Evolutionary conservation across 2,329 filamentous ascomycete genomes (phyloP).

Genomic region (Phyllosticta citriasiana): DNA sequence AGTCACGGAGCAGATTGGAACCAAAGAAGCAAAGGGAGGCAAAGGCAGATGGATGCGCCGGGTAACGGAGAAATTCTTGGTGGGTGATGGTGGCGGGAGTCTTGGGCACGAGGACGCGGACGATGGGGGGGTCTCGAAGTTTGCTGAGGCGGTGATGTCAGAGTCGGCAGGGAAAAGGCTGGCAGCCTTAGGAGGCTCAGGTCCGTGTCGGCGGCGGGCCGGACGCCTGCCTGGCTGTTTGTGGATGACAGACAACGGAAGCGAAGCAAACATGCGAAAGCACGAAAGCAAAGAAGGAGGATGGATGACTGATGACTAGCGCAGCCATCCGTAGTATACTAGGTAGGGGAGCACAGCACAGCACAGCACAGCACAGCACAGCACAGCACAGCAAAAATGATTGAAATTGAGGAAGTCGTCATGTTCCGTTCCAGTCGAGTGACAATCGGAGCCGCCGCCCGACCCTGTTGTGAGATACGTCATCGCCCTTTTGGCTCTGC

Average conservation of each 20-base stretch:
- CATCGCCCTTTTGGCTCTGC: background rate
- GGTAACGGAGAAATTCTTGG: background rate
- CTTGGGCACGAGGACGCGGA: background rate
- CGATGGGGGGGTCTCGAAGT: background rate
- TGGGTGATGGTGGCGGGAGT: background rate
- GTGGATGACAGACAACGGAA: background rate
- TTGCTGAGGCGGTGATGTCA: background rate
- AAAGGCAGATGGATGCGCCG: background rate
- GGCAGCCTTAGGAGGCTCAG: background rate
- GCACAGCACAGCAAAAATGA: too few relatives aligned
- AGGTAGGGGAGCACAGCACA: too few relatives aligned
- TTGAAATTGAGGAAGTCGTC: too few relatives aligned
- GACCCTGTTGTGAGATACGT: slow-evolving; percentile 4
- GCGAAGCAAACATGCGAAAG: background rate
- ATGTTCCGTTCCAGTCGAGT: too few relatives aligned
- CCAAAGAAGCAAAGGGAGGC: background rate
- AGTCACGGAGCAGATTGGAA: background rate
- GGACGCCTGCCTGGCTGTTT: background rate
- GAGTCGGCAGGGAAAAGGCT: background rate
- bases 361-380: too few relatives aligned
- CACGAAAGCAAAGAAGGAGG: too few relatives aligned
- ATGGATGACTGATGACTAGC: too few relatives aligned
- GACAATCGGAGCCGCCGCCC: background rate
- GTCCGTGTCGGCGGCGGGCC: background rate
- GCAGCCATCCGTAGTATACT: too few relatives aligned